Evolutionary conservation across 441 rosid genomes (phyloP).

Genomic region (Raphanus hybrid): DNA sequence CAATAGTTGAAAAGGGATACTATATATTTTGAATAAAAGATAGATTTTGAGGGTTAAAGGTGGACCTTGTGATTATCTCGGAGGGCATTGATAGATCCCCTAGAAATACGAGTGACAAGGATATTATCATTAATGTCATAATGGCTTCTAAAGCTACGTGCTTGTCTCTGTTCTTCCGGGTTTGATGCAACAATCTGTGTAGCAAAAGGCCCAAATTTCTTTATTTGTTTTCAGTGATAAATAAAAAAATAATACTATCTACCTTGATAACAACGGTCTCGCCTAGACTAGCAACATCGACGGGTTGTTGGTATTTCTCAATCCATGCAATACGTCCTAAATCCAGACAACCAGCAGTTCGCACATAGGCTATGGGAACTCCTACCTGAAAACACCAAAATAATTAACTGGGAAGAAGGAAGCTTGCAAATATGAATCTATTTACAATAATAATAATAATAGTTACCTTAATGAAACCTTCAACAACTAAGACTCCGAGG

Average conservation of each 20-base stretch:
- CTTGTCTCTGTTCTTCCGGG: slow-evolving; percentile 4
- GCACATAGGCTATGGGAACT: slow-evolving; percentile 1
- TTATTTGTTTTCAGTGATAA: neutral
- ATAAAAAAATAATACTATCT: neutral
- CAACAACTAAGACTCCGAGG: neutral
- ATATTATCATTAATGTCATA: neutral
- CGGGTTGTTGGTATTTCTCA: neutral
- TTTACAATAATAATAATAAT: neutral
- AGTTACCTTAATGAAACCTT: slow-evolving; percentile 4
- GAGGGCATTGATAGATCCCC: neutral
- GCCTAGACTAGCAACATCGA: neutral
- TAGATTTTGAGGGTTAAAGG: neutral
- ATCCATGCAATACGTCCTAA: slow-evolving; percentile 11
- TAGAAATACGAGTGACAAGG: neutral
- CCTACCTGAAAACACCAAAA: neutral
- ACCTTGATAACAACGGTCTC: neutral
- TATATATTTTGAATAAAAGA: neutral
- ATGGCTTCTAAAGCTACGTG: neutral
- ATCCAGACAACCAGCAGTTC: neutral
- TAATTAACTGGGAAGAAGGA: neutral
- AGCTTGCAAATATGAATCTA: neutral
- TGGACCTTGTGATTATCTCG: neutral
- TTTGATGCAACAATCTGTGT: slow-evolving; percentile 14
- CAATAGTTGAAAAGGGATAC: neutral
- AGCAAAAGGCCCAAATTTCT: neutral